Conservation (phyloP, 495 filamentous ascomycete genomes). For the Aspergillus cristatus region DNA sequence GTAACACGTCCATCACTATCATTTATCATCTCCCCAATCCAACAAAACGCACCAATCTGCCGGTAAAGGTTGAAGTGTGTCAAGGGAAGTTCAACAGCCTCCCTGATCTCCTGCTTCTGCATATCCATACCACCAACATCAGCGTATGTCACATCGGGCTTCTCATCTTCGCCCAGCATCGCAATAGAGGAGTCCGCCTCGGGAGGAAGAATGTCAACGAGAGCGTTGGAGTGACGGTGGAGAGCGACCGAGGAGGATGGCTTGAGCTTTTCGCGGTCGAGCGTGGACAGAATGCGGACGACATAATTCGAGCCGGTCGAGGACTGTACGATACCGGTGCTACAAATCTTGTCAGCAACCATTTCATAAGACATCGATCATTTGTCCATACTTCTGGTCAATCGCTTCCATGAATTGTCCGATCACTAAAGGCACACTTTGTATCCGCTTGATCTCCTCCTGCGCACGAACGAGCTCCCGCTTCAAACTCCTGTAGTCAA, state of each 20-base stretch:
- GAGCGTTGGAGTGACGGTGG: constrained; percentile 94
- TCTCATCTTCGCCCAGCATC: constrained; percentile 93
- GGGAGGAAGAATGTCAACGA: constrained; percentile 95
- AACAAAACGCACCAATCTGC: constrained; percentile 60
- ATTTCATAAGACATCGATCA: too few relatives aligned
- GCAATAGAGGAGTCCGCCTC: constrained; percentile 98
- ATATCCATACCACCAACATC: constrained; percentile 97
- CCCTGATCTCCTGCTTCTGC: constrained; percentile 99
- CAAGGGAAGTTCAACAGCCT: constrained; percentile 91
- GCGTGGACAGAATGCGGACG: constrained; percentile 94
- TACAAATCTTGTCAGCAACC: constrained; percentile 30
- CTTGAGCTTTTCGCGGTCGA: constrained; percentile 95
- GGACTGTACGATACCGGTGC: constrained; percentile 96
- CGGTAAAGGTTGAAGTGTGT: constrained; percentile 98
- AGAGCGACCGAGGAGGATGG: constrained; percentile 95
- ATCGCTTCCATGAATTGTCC: constrained; percentile 99
- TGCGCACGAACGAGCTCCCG: constrained; percentile 93
- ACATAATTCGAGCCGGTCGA: constrained; percentile 98
- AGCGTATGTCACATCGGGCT: constrained; percentile 96
- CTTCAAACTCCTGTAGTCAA: constrained; percentile 72
- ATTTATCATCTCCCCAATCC: neutral
- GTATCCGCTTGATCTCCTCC: constrained; percentile 98
- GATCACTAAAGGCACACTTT: constrained; percentile 95
- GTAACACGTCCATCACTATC: constrained; percentile 1
- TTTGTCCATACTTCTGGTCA: constrained; percentile 77